These are phyloP conservation scores for Colletotrichum sp. DNA, from an alignment of 2,329 filamentous ascomycete genomes.

Conservation along the genomic window DNA sequence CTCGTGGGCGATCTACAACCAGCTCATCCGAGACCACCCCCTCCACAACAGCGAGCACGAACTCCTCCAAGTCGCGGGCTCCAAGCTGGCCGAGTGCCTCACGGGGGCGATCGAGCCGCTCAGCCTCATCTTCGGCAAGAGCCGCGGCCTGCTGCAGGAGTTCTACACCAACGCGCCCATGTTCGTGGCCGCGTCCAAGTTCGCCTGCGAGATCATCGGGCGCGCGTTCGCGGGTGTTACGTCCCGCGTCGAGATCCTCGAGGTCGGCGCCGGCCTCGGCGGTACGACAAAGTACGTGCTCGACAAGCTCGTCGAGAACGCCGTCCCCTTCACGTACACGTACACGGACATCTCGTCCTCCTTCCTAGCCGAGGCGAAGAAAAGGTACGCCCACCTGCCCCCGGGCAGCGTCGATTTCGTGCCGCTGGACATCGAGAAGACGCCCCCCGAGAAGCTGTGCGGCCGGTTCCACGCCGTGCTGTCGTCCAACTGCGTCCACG, in stretches of 20 bases:
- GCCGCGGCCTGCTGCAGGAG: neutral
- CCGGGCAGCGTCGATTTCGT: too few species aligned
- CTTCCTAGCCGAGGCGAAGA: too few species aligned
- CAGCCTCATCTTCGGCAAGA: neutral
- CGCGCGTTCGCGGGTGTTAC: neutral
- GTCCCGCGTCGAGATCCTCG: constrained; percentile 50
- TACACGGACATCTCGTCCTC: too few species aligned
- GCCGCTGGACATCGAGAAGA: too few species aligned
- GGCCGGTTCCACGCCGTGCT: too few species aligned
- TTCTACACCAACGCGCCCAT: neutral
- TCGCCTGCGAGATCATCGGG: neutral
- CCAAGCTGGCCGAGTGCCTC: neutral
- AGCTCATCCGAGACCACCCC: neutral
- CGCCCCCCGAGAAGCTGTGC: too few species aligned
- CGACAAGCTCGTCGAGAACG: neutral
- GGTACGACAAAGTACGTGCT: neutral
- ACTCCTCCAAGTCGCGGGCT: neutral
- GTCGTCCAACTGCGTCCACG: too few species aligned
- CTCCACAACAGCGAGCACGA: neutral
- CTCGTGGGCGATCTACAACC: neutral
- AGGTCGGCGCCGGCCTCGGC: constrained; percentile 33
- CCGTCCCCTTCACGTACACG: too few species aligned
- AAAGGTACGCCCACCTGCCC: too few species aligned
- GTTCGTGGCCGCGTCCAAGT: neutral
- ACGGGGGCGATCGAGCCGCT: neutral